Evolutionary conservation across 768 basidiomycete genomes (phyloP), one percentile per base, ranked within the genome.

Genomic region (Pilatotrama ljubarskyi): DNA sequence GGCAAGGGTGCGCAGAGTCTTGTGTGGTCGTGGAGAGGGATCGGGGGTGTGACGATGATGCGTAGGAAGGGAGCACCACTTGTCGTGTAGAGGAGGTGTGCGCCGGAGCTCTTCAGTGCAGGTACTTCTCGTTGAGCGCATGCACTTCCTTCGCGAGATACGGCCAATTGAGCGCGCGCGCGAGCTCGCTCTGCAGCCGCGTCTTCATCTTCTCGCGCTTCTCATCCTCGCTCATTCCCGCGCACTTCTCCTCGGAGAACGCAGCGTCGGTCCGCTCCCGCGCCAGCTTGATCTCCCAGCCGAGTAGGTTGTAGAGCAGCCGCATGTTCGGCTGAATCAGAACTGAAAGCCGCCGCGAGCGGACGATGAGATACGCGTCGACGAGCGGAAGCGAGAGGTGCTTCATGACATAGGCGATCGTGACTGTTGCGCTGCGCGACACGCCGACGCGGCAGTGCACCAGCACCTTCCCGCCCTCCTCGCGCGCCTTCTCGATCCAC

Each of bases 371-470:
- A 75, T 98, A 98, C 9, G 96, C 93, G 68, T 95, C 93, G 57
- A 95, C 91, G 64, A 98, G 85, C 37, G 91, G 87, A 46, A 95
- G 77, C 22, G 80, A 77, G 20, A 93, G 84, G 69, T 96, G 86
- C 71, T 95, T 92, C 95, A 98, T 98, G 69, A 97, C 90, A 74
- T 98, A 98, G 17, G 95, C 95, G 69, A 98, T 98, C 84, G 91
- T 91, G 61, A 98, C 94, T 32, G 93, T 96, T 26, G 96, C 95
- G 69, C 90, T 93, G 61, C 96, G 78, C 43, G 90, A 92, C 42
- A 98, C 96, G n/a, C 96, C 96, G n/a, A 98, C 96, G n/a, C 95
- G 83, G 73, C 96, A 98, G 74, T 98, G 96, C 8, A 98, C 94
- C 51, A 98, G 80, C 35, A 96, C 88, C 69, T 91, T 90, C 2